A percentile compares a stretch with the other conserved stretches of the same genome.
These are phyloP conservation scores for Neopestalotiopsis sp. DNA, from an alignment of 2,329 filamentous ascomycete genomes.

Conservation along the genomic window DNA sequence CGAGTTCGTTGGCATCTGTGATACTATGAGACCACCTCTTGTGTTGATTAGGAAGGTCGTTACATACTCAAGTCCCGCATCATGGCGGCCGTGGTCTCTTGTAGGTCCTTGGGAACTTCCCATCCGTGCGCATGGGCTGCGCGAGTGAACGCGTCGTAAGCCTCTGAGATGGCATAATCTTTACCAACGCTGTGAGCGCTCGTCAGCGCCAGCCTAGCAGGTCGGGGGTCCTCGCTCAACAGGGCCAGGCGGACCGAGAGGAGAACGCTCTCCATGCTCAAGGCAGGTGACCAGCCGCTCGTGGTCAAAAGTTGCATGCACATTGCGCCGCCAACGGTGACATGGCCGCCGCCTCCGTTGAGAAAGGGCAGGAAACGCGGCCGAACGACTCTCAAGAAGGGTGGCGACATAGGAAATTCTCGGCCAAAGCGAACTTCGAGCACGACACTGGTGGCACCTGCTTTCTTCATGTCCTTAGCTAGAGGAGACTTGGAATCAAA, in stretches of 20 bases:
- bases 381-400: constrained; percentile 82
- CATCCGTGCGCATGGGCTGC: constrained; percentile 75
- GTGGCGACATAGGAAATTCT: constrained; percentile 78
- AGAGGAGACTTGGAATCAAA: constrained; percentile 75
- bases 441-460: constrained; percentile 70
- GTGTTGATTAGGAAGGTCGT: no score
- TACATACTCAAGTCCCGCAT: not conserved
- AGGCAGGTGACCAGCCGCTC: constrained; percentile 78
- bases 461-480: constrained; percentile 73
- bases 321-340: constrained; percentile 83
- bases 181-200: not conserved
- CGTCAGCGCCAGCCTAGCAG: constrained; percentile 67
- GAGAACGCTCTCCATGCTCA: constrained; percentile 78
- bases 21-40: no score
- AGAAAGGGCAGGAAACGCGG: constrained; percentile 78
- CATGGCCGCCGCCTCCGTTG: constrained; percentile 81
- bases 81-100: constrained; percentile 31
- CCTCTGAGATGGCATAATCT: constrained; percentile 74
- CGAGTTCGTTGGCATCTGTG: no score
- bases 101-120: constrained; percentile 70
- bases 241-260: constrained; percentile 83
- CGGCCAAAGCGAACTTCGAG: constrained; percentile 82
- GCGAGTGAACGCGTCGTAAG: constrained; percentile 74
- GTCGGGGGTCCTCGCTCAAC: constrained; percentile 68
- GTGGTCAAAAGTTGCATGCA: constrained; percentile 85